Evolutionary conservation across 768 basidiomycete genomes (phyloP), one percentile per base, ranked within the genome.

Genomic region (Butyriboletus loyo): DNA sequence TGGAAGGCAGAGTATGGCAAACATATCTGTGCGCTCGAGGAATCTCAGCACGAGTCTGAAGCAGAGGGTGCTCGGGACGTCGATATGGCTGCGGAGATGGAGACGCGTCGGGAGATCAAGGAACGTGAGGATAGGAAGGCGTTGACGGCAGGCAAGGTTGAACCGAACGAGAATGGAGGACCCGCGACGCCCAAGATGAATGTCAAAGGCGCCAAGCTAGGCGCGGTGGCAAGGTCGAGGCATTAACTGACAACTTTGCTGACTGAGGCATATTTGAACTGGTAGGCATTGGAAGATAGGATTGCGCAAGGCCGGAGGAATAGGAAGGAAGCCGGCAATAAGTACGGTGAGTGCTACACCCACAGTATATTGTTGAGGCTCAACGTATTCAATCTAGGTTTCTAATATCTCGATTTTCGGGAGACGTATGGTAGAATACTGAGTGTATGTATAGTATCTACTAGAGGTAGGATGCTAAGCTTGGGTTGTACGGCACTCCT

Each of bases 241-340:
- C 87, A 89, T 70, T 92, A 94, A 60, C 68, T 94, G 44, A 82
- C 89, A 6, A 88, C 90, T 0, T 73, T 94, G 49, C 75, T 94
- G 39, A 85, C 82, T 36, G 88, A 93, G 51, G 92, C 92, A 1
- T 92, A 91, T 64, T 70, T 83, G 64, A 93, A 93, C 62, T 82
- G 91, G 30, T 90, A 91, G 48, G 83, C 80, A 0, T 61, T 94
- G 56, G 92, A 94, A 66, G 90, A 92, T 54, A 83, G 72, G 72
- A 90, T 93, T 58, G 91, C 92, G 0, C 84, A 91, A 68, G 90
- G 86, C 2, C 78, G 85, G 55, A 76, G 87, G 55, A 93, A 93
- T 62, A 78, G 90, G 55, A 93, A 93, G 66, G 89, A 92, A 64
- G 90, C 92, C 0, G 92, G 92, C 10, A 92, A 90, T 71, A 94